Evolutionary conservation across 441 rosid genomes (phyloP), one percentile per base, ranked within the genome.

Genomic region (Viola pubescens): DNA sequence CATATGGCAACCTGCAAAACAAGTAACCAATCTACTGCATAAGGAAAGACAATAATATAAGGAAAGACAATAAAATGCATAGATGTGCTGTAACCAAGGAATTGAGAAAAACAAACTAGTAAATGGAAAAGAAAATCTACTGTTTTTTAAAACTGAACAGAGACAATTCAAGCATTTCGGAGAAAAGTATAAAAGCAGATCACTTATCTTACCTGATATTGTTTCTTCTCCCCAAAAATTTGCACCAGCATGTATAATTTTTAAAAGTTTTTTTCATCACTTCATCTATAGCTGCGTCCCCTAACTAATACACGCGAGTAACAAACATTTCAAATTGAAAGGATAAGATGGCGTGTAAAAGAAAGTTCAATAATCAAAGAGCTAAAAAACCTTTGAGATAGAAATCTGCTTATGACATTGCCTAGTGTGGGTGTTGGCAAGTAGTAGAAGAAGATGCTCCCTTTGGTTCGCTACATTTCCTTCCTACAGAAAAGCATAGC

Each of bases 201-300:
- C 61, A 60, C 46, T 53, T 64, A 38, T 59, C 79, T 71, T 68
- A 89, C 98, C 87, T 66, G 68, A 94, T 94, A 71, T 73, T 94
- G 66, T 71, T 87, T 73, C 75, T 82, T 78, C 83, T 87, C 69
- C 85, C 79, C 76, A 94, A 68, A 74, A 76, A 94, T 67, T 89
- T 89, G 82, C 98, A 84, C 97, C 98, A 94, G 58, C 68, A 79
- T 52, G 95, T 88, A 73, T 94, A 94, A 69, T 89, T 94, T 77
- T 89, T 88, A 64, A 89, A 89, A 63, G 89, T 73, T 69, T 83
- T 94, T 60, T 81, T 89, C 96, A 89, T 86, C 65, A 88, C 73
- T 62, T 78, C 96, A 76, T 88, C 96, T 62, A 84, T 71, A 65
- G 91, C 87, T 64, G 77, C 89, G 68, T 86, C 96, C 69, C 70